These are phyloP conservation scores for Achlya hypogyna DNA, from an alignment of 352 stramenopile species.

Conservation along the genomic window DNA sequence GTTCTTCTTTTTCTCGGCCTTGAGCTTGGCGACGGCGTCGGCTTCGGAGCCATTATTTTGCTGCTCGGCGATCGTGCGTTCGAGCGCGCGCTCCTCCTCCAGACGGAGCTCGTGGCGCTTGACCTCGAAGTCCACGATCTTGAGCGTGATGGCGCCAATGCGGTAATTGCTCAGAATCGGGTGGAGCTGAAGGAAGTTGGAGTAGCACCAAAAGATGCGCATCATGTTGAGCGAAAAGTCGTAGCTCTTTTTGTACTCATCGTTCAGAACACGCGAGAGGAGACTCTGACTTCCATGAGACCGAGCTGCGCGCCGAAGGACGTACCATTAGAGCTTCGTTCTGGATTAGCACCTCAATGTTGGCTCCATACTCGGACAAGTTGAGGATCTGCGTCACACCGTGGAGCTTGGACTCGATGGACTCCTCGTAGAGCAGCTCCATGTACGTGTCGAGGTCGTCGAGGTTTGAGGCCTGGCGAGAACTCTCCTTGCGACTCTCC, in stretches of 20 bases:
- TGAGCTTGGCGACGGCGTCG: slow-evolving; percentile 44
- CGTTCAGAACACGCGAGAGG: slow-evolving; percentile 88
- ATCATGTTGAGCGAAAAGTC: slow-evolving; percentile 93
- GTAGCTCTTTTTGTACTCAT: slow-evolving; percentile 92
- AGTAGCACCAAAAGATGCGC: slow-evolving; percentile 93
- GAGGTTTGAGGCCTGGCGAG: slow-evolving; percentile 24
- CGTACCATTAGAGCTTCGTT: slow-evolving; percentile 90
- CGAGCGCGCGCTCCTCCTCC: slow-evolving; percentile 54
- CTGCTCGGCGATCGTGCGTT: slow-evolving; percentile 24
- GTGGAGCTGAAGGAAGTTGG: slow-evolving; percentile 93
- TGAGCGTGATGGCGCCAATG: slow-evolving; percentile 90
- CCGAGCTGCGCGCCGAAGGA: background rate
- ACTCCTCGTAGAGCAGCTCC: slow-evolving; percentile 90
- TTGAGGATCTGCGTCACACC: slow-evolving; percentile 89
- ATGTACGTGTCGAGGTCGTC: slow-evolving; percentile 90
- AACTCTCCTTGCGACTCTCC: no score
- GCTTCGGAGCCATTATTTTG: slow-evolving; percentile 21
- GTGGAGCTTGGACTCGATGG: slow-evolving; percentile 74
- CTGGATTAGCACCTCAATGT: slow-evolving; percentile 89
- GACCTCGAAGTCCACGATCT: slow-evolving; percentile 92
- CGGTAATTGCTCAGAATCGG: slow-evolving; percentile 87
- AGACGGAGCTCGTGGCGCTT: slow-evolving; percentile 77
- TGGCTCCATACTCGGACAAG: slow-evolving; percentile 80
- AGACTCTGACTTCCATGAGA: slow-evolving; percentile 40
- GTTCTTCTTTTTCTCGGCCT: slow-evolving; percentile 76